Evolutionary conservation across 129 eudicot species (phyloP), one percentile per base, ranked within the genome.

Genomic region (sunflower (Helianthus annuus)): DNA sequence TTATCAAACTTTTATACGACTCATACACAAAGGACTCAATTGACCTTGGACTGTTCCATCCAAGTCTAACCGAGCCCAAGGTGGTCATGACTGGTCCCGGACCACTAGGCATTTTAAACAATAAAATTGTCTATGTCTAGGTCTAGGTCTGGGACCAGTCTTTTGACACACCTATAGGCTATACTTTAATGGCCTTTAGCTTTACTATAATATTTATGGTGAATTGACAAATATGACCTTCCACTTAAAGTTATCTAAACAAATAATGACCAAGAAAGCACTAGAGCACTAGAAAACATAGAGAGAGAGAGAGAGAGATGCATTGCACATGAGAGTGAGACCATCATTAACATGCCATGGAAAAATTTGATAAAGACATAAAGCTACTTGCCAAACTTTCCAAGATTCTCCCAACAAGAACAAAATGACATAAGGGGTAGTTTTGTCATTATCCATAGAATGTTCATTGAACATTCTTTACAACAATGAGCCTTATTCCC

Each of bases 371-470:
- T 69, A 48, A 63, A 59, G 75, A 76, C 70, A 10, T 77, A 69
- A 77, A 77, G 75, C 63, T 29, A 68, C 46, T 76, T 68, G 75
- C 62, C 80, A 68, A 65, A 76, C 80, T 58, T 76, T 68, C 13
- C 52, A 68, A 60, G 69, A 76, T 68, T 76, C 75, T 69, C 68
- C 62, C 75, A 36, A 68, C 75, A 48, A 56, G 57, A 55, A 68
- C 27, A 61, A 57, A 68, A 34, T n/a, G 63, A 68, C 73, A 65
- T 4, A 54, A 59, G 52, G 62, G 57, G 62, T 16, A 17, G 13
- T 76, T 38, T 76, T 16, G 80, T 60, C 62, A 60, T 76, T 69
- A 67, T 69, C 53, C 80, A 13, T 32, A 40, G 1, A 75, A 15
- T 66, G 19, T 40, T 75, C 1, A 1, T 16, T 52, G n/a, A 17